Evolutionary conservation across 805 yeast genomes (phyloP), one percentile per base, ranked within the genome.

Genomic region (Schwanniomyces occidentalis): DNA sequence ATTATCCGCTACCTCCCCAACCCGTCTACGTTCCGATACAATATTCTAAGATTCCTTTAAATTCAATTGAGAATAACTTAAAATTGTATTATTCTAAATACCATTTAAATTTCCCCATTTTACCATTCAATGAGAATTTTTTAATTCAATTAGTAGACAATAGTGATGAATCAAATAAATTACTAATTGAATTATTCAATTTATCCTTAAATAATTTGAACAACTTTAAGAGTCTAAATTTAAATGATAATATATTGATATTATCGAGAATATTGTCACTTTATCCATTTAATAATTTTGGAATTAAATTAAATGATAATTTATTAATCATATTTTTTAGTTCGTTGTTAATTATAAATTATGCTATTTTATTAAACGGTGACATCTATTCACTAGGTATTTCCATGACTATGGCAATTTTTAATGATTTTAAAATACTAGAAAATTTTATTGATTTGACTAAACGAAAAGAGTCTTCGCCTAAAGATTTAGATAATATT

Each of bases 321-420:
- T 43, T 51, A 3, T 37, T 58, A 7, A 42, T 57, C 1, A 45
- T 63, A 8, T 57, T 56, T 30, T 62, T 64, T 27, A 46, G 57
- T 6, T 40, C 63, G 5, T 50, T 66, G 29, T 41, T 63, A 8
- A 24, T 64, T 7, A 49, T 79, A 19, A 81, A 81, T 48, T 83
- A 79, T 48, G 59, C 78, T 7, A 68, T 80, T 7, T 58, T 80
- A 2, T 60, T 80, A 25, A 73, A 79, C 16, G 89, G 90, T 0
- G 76, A 75, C 34, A 67, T 71, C 22, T 78, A 75, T 48, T 75
- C 85, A 5, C 58, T 78, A 24, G 80, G 82, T 1, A 63, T 83
- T 18, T 69, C 78, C 3, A 61, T 54, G 27, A 64, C 82, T 1
- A 65, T 72, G 9, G 60, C 80, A 1, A 65, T 79, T 9, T 75